A percentile compares a stretch with the other conserved stretches of the same genome.
Conservation (phyloP, 192 early-diverging fungal genomes). For the Coemansia sp. region DNA sequence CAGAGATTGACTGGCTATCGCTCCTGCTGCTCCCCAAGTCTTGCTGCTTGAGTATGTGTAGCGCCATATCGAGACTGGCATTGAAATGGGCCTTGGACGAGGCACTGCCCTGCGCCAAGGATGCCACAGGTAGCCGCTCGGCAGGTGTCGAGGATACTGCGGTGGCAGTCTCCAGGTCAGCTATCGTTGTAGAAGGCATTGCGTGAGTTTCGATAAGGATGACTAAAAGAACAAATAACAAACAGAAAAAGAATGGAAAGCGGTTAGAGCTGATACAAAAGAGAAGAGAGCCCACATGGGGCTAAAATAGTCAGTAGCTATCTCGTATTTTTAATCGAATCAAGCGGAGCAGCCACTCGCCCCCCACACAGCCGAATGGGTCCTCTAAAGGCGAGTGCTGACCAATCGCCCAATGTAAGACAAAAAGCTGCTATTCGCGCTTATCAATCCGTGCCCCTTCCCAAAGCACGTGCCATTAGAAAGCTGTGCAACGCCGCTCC, state of each 20-base stretch:
- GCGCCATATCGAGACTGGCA: conserved; percentile 49
- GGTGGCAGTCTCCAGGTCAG: conserved; percentile 30
- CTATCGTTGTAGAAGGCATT: conserved; percentile 9
- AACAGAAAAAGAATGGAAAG: background rate
- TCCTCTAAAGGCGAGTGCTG: background rate
- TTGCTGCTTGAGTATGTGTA: conserved; percentile 33
- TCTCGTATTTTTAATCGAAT: background rate
- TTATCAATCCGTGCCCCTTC: background rate
- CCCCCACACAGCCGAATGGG: background rate
- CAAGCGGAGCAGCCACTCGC: background rate
- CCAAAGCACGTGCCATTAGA: background rate
- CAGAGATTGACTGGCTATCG: background rate
- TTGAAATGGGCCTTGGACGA: conserved; percentile 45
- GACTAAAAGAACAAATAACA: background rate
- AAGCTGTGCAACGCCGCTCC: background rate
- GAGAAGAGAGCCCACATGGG: background rate
- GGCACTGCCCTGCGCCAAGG: conserved; percentile 6
- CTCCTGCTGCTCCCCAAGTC: background rate
- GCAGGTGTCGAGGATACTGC: conserved; percentile 40
- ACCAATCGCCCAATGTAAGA: background rate
- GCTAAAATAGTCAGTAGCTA: background rate
- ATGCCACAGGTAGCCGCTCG: conserved; percentile 12
- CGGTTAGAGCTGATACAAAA: conserved; percentile 2
- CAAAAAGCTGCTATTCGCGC: background rate
- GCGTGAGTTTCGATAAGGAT: background rate